phyloP scores from a whole-genome alignment of 495 filamentous ascomycete species.

The Podospora comata region DNA sequence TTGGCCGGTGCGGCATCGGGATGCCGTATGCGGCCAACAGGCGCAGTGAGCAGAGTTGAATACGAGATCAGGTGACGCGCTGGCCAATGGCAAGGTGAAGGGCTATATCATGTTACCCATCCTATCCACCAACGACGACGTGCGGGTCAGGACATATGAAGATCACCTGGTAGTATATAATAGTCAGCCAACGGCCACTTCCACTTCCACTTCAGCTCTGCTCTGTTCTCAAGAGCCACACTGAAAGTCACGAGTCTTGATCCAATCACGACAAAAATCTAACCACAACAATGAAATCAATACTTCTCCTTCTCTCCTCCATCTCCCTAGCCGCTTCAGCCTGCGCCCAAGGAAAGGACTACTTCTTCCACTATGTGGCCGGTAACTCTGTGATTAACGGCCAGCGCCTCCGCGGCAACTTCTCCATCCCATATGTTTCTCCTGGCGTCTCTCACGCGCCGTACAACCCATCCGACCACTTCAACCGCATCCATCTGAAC shows the following conservation, averaged over 20 bases:
- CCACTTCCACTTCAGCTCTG: not conserved
- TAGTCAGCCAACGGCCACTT: not conserved
- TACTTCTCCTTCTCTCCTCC: constrained; percentile 11
- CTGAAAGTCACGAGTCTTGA: too few relatives aligned
- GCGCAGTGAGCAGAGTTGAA: not conserved
- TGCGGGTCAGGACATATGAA: not conserved
- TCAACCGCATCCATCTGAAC: constrained; percentile 17
- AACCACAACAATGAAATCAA: constrained; percentile 16
- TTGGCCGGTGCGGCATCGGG: not conserved
- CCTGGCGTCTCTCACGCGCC: constrained; percentile 22
- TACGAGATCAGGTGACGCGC: not conserved
- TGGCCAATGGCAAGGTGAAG: not conserved
- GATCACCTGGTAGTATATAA: not conserved
- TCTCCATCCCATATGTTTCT: constrained; percentile 11
- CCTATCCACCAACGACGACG: not conserved
- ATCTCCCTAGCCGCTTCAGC: constrained; percentile 3
- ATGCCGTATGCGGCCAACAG: not conserved
- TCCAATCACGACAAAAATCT: constrained; percentile 21
- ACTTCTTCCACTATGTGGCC: constrained; percentile 23
- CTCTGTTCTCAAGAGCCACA: not conserved
- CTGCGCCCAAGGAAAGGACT: constrained; percentile 12
- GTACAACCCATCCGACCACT: constrained; percentile 25
- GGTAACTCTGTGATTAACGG: constrained; percentile 17
- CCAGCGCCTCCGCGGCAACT: constrained; percentile 26
- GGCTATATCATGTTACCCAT: not conserved